A percentile compares a stretch with the other conserved stretches of the same genome.
Conservation (phyloP, 306 rosid genomes). For the Canavalia gladiata region DNA sequence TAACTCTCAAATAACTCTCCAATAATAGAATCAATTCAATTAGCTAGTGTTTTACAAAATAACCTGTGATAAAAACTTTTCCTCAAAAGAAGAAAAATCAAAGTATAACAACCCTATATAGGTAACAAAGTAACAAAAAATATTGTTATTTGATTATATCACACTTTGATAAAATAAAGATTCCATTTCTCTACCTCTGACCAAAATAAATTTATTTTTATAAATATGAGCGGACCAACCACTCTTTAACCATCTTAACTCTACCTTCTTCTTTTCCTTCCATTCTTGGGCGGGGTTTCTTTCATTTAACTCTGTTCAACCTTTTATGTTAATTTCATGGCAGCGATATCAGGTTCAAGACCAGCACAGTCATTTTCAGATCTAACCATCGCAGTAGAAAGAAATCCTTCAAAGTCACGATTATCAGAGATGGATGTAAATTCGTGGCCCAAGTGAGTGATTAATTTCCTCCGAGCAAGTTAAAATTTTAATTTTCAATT, state of each 20-base stretch:
- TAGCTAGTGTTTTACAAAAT: background rate
- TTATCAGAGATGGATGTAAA: slow-evolving; percentile 67
- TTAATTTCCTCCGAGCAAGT: too few species aligned
- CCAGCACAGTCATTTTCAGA: slow-evolving; percentile 32
- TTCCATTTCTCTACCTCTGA: slow-evolving; percentile 25
- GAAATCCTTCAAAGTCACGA: slow-evolving; percentile 67
- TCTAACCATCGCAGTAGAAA: slow-evolving; percentile 65
- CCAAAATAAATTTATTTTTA: slow-evolving; percentile 7
- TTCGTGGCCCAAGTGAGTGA: slow-evolving; percentile 80
- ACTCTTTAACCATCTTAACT: slow-evolving; percentile 38
- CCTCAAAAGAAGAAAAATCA: background rate
- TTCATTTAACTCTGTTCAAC: background rate
- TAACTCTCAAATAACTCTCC: background rate
- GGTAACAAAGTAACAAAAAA: background rate
- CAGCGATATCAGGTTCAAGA: slow-evolving; percentile 39
- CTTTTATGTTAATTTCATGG: slow-evolving; percentile 40
- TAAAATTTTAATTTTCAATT: background rate
- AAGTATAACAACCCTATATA: background rate
- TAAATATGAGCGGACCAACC: slow-evolving; percentile 43
- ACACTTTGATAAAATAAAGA: slow-evolving; percentile 12
- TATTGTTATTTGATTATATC: slow-evolving; percentile 20
- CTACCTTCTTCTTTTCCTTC: slow-evolving; percentile 2
- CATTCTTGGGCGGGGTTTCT: background rate
- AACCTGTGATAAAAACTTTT: background rate
- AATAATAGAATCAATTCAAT: background rate